Base-by-base conservation (phyloP, 345 rosid species). In the Gossypium thurberi region DNA sequence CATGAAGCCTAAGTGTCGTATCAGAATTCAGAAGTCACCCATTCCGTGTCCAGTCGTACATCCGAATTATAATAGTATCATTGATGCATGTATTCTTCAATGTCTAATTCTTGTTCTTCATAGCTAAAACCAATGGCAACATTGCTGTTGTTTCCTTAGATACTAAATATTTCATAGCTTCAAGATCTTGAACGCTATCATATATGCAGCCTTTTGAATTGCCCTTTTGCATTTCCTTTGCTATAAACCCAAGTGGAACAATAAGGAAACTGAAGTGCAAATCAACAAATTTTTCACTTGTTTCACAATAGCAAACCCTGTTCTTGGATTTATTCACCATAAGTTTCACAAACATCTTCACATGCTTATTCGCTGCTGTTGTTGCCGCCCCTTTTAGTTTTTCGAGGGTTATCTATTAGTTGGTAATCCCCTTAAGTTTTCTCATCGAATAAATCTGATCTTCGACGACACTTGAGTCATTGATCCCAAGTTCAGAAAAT, bases 211-310 rank as follows among this genome's bases (percentile, higher is more conserved):
- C 78, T 10, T 51, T 21, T 1, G 51, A 66, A 46, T 1, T 9
- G 40, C 14, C 12, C 4, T 65, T 63, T 2, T 65, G 33, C 66
- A 55, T 75, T 75, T 65, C 12, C 47, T 83, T 73, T 1, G 25
- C 5, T 11, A 65, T 53, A 42, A 68, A 7, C 3, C 81, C 83
- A 17, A 78, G 74, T 6, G 81, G 85, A 53, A 80, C 15, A 23
- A 72, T 59, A 6, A 82, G 81, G 78, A 80, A 82, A 23, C 79
- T 80, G 71, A 75, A 72, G n/a, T 75, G 63, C n/a, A 82, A 70
- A 73, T 80, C 60, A 65, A 73, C 76, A 60, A 73, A 78, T 37
- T 75, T 78, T 23, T 78, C 65, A 2, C 51, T 51, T 2, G 50
- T 80, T 47, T 82, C 83, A 20, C 72, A 79, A 44, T 51, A 70